Base-by-base conservation (phyloP, 2,329 filamentous ascomycete genomes). In the Dendrostoma leiphaemia region DNA sequence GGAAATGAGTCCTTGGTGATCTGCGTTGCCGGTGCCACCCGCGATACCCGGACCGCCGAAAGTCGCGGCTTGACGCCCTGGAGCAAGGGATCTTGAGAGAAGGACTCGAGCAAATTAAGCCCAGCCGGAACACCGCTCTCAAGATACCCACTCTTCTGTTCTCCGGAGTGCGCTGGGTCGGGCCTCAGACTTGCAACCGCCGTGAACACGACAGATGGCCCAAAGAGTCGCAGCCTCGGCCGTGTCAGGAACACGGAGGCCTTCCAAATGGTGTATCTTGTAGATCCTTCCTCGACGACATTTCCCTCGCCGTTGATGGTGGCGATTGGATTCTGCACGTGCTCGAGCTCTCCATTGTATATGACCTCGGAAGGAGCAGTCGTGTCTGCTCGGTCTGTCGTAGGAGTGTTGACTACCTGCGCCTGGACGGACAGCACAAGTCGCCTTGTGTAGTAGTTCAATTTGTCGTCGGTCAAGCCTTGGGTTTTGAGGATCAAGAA, bases 21-120 rank as follows among this genome's bases (percentile, higher is more conserved):
- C 46, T 83, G 80, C 2, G 85, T 83, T 38, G 83, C 78, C 5
- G 88, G 89, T 6, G 86, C 83, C 4, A 92, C 87, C 58, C 87
- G 83, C 38, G 86, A 90, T 31, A 93, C 88, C 45, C 89, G 79
- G 57, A 88, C 76, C 5, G 89, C 88, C 9, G 89, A 91, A 2
- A 94, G 75, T 28, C 82, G 81, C 44, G 89, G 87, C 60, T 79
- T 78, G 24, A 83, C 72, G 32, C 85, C 83, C 15, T 73, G 74
- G 17, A 91, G 74, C 24, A 78, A 79, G 21, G 84, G 81, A 64
- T 91, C 89, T 58, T 76, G 76, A 49, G 80, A 78, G 57, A 93
- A 89, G 3, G 89, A 81, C 64, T 89, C 86, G 13, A 94, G 80
- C n/a, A 93, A 75, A 67, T 93, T 94, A 59, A 90, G 76, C 2